Evolutionary conservation across 2,329 filamentous ascomycete species (phyloP), one percentile per base, ranked within the genome.

Genomic region (Fusarium redolens): DNA sequence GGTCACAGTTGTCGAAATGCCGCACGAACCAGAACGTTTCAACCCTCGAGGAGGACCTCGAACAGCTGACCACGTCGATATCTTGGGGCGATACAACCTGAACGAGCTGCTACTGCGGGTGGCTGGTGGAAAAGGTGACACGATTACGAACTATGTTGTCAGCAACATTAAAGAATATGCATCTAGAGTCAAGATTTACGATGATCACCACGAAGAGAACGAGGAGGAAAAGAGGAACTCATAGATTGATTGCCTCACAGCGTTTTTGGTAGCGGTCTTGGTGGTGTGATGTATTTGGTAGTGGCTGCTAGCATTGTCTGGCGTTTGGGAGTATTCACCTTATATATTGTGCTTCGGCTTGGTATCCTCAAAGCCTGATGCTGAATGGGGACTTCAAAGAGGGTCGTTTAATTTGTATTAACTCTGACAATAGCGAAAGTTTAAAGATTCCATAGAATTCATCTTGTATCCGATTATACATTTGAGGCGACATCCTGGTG

Each of bases 51-150:
- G 91, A 22, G 91, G 90, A 0, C 89, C 90, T 30, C 90, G 90
- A 68, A 91, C 88, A 69, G 95, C 95, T 18, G 96, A 99, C 79
- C 96, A 99, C 79, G 96, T 99, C 56, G 96, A 99, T 79, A 99
- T 99, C 65, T 86, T 99, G 5, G 96, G 96, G 2, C 87, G 96
- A 35, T 91, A 95, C 74, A 94, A 91, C 37, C 86, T 99, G 31
- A 99, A 99, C 78, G 96, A 99, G 81, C 84, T 98, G 55, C 92
- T 99, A 52, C 82, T 99, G 66, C 88, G 91, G 58, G 92, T 99
- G 14, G 96, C 94, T 0, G 95, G 94, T 1, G 96, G 96, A 0
- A 91, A 90, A 75, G 96, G 96, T 8, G 88, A 95, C 66, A 86
- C 90, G 33, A 96, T 99, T 72, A 85, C 92, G 54, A 90, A 97